Conservation (phyloP, 768 basidiomycete genomes). For the Tricholoma sp. region DNA sequence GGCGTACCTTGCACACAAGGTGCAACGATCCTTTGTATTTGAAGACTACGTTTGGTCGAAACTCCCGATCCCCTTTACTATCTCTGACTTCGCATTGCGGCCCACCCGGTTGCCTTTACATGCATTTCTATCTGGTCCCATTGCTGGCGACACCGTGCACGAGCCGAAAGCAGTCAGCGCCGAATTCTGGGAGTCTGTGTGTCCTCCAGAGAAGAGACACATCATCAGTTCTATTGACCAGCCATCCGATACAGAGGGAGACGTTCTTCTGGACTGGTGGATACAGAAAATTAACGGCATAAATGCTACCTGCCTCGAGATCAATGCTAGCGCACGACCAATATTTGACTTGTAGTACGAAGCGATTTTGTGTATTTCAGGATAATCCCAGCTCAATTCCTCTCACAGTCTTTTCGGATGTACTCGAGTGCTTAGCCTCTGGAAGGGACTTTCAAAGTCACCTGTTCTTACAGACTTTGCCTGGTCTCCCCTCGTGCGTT, state of each 20-base stretch:
- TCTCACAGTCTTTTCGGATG: constrained; percentile 39
- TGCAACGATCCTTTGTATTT: constrained; percentile 51
- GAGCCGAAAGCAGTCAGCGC: constrained; percentile 33
- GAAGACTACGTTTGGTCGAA: constrained; percentile 56
- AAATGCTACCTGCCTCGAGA: constrained; percentile 35
- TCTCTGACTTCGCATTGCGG: constrained; percentile 44
- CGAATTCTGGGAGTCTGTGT: constrained; percentile 41
- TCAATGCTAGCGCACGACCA: constrained; percentile 27
- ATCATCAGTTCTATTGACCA: constrained; percentile 26
- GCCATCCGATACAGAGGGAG: constrained; percentile 32
- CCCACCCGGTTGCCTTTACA: constrained; percentile 47
- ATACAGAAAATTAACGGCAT: constrained; percentile 24
- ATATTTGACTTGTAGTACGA: not conserved
- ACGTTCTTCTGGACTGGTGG: constrained; percentile 44
- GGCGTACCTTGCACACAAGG: constrained; percentile 42
- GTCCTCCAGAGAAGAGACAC: constrained; percentile 28
- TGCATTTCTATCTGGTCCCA: constrained; percentile 45
- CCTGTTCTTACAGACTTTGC: constrained; percentile 44
- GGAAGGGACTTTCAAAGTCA: constrained; percentile 36
- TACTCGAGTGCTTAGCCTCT: constrained; percentile 34
- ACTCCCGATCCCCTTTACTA: constrained; percentile 41
- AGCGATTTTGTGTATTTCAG: not conserved
- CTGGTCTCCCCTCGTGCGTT: constrained; percentile 54
- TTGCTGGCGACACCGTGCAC: constrained; percentile 5
- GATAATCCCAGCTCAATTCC: not conserved